Conservation (phyloP, 257 asterid genomes). For the Linderniella brevidens region DNA sequence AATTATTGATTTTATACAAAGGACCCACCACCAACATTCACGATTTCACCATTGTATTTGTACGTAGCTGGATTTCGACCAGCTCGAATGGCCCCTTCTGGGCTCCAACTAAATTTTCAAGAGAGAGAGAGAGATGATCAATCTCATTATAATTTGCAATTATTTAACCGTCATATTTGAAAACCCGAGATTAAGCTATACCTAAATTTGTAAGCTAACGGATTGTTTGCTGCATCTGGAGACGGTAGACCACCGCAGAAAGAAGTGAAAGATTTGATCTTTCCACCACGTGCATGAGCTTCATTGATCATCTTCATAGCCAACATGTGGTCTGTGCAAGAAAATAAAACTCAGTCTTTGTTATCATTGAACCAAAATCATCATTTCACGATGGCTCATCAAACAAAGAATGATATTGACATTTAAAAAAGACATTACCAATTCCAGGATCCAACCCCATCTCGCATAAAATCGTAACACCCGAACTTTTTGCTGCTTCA, state of each 20-base stretch:
- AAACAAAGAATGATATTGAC: too few relatives aligned
- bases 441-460: slow-evolving; percentile 99
- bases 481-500: slow-evolving; percentile 52
- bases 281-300: slow-evolving; percentile 71
- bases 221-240: slow-evolving; percentile 88
- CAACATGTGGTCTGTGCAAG: slow-evolving; percentile 76
- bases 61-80: slow-evolving; percentile 79
- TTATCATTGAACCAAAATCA: too few relatives aligned
- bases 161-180: background rate
- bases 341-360: slow-evolving; percentile 3
- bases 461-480: slow-evolving; percentile 76
- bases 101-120: slow-evolving; percentile 74
- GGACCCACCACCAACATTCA: slow-evolving; percentile 67
- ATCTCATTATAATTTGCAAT: background rate
- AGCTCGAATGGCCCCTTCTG: slow-evolving; percentile 80
- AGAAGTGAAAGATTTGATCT: slow-evolving; percentile 75
- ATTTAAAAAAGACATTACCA: slow-evolving; percentile 24
- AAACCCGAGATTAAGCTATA: slow-evolving; percentile 9
- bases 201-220: slow-evolving; percentile 94
- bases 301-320: slow-evolving; percentile 91
- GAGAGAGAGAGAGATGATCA: too few relatives aligned
- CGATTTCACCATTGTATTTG: slow-evolving; percentile 45
- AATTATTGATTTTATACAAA: background rate
- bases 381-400: too few relatives aligned
- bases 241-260: slow-evolving; percentile 97